Percentiles rank a stretch among this genome's conserved stretches.
Conservation (phyloP, 1,284 basidiomycete genomes). For the Ganoderma meredithae region DNA sequence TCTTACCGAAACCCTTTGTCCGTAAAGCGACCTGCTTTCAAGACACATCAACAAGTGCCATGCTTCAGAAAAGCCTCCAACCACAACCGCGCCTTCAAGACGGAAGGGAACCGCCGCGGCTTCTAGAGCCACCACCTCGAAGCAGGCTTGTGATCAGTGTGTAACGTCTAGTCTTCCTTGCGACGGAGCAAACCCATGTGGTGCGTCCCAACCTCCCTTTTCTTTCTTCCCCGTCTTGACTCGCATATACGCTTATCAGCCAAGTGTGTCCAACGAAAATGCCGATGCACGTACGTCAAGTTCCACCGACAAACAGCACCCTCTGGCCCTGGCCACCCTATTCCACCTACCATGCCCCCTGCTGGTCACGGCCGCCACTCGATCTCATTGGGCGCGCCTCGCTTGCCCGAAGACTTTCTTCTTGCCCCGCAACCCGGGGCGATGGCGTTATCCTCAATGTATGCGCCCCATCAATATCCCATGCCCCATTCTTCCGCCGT, state of each 20-base stretch:
- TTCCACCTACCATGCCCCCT: conserved; percentile 38
- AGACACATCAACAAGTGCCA: conserved; percentile 92
- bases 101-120: conserved; percentile 68
- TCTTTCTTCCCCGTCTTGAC: conserved; percentile 17
- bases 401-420: conserved; percentile 44
- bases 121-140: conserved; percentile 75
- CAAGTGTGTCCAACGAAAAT: conserved; percentile 80
- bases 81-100: conserved; percentile 49
- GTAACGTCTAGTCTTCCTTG: conserved; percentile 83
- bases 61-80: conserved; percentile 70
- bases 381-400: conserved; percentile 37
- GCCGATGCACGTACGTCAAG: conserved; percentile 84
- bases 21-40: conserved; percentile 79
- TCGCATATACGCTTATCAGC: conserved; percentile 50
- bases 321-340: conserved; percentile 68
- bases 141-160: conserved; percentile 88
- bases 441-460: conserved; percentile 36
- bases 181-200: conserved; percentile 82
- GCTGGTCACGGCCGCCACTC: conserved; percentile 30
- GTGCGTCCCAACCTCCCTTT: conserved; percentile 52
- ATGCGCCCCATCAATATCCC: conserved; percentile 31
- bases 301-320: conserved; percentile 85
- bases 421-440: conserved; percentile 32
- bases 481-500: conserved; percentile 30
- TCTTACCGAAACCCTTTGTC: conserved; percentile 8